Base-by-base conservation (phyloP, 192 early-diverging fungal genomes). In the Linnemannia schmuckeri region DNA sequence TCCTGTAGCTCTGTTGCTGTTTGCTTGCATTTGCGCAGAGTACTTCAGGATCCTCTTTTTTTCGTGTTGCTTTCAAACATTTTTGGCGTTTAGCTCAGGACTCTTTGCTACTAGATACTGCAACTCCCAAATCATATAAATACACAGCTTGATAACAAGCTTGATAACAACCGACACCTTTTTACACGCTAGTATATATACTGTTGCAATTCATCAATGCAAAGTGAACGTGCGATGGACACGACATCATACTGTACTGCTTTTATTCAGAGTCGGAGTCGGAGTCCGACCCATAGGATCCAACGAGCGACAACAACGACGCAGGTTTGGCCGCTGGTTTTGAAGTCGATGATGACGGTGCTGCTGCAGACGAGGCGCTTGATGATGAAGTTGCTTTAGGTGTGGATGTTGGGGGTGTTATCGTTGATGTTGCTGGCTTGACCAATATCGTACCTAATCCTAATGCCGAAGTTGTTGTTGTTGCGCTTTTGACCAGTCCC, bases 241-340 rank as follows among this genome's bases (percentile, higher is more conserved):
- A n/a, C 57, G 57, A 30, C n/a, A 55, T 20, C 4, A 18, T 17
- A 22, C n/a, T 27, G 30, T 66, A 33, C 9, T 15, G 7, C 27
- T 0, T 66, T 66, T 66, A 66, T 66, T 66, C 61, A 3, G 61
- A 79, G 37, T 87, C 85, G 2, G 85, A 87, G 27, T 81, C 85
- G 3, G 85, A 87, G 66, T 81, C 79, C 3, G 84, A 87, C 20
- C 80, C 85, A 81, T 87, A 87, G 13, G 79, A 77, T 18, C 79
- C 76, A 38, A 87, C 72, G 7, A 87, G 76, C 2, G 85, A 77
- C 70, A 87, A 40, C 61, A 87, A 40, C n/a, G 85, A 78, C 13
- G 85, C 24, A 13, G 82, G 54, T 52, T 75, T 79, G 24, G 54
- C 35, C 27, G 72, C 77, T 66, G 57, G 63, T 70, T 55, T 79